A percentile compares a stretch with the other conserved stretches of the same genome.
Evolutionary conservation across 2,329 filamentous ascomycete genomes (phyloP).

Genomic region (Xylariaceae sp.): DNA sequence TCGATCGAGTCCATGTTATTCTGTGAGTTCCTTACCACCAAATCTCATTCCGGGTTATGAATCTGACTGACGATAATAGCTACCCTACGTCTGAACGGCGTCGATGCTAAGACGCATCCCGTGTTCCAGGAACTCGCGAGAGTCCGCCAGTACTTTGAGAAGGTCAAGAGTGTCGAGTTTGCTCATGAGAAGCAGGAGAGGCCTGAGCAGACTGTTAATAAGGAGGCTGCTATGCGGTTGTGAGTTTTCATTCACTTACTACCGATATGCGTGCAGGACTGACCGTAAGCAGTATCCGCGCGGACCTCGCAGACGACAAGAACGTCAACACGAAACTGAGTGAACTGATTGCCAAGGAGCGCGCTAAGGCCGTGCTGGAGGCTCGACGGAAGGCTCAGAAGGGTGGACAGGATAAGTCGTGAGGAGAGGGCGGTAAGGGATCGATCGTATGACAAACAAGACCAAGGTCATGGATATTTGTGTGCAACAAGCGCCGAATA

Average conservation of each 20-base stretch:
- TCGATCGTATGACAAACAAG: background rate
- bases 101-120: constrained; percentile 76
- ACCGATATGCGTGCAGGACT: background rate
- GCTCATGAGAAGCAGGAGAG: constrained; percentile 33
- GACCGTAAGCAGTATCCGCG: constrained; percentile 50
- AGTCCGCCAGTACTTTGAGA: constrained; percentile 86
- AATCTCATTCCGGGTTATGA: too few relatives aligned
- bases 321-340: constrained; percentile 47
- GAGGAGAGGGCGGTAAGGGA: constrained; percentile 12
- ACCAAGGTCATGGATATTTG: too few relatives aligned
- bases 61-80: constrained; percentile 37
- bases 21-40: constrained; percentile 46
- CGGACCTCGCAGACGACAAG: constrained; percentile 60
- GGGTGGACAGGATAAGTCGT: constrained; percentile 23
- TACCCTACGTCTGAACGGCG: constrained; percentile 70
- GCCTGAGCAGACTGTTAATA: constrained; percentile 57
- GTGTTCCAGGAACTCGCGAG: constrained; percentile 81
- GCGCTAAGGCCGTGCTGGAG: constrained; percentile 47
- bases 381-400: constrained; percentile 27
- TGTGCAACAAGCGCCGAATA: too few relatives aligned
- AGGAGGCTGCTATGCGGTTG: constrained; percentile 72
- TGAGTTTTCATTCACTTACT: constrained; percentile 7
- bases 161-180: constrained; percentile 74
- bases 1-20: constrained; percentile 87
- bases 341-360: constrained; percentile 53